Percentiles rank a stretch among this genome's conserved stretches.
Evolutionary conservation across 2,329 filamentous ascomycete genomes (phyloP).

Genomic region (Calycina herbarum): DNA sequence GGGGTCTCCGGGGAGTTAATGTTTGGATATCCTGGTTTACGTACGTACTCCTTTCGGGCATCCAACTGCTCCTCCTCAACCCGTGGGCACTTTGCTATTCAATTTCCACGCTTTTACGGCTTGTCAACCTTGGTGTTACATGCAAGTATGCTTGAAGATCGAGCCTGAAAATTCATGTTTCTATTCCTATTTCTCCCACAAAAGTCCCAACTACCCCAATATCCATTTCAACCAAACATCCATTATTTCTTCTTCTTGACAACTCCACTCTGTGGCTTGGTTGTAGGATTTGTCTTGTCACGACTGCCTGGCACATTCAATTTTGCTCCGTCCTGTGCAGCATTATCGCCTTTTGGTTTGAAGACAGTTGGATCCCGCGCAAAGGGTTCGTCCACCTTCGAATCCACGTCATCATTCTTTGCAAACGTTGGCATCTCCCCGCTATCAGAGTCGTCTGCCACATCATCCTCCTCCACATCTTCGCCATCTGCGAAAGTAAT

Average conservation of each 20-base stretch:
- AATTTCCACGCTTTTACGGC: too few relatives aligned
- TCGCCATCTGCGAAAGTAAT: not conserved
- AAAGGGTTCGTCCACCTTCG: not conserved
- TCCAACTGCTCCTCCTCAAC: too few relatives aligned
- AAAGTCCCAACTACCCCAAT: too few relatives aligned
- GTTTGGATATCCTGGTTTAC: too few relatives aligned
- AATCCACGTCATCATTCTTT: not conserved
- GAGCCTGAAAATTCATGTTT: too few relatives aligned
- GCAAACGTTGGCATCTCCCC: not conserved
- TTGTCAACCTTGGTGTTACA: too few relatives aligned
- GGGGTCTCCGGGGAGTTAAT: too few relatives aligned
- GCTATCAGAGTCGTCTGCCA: not conserved
- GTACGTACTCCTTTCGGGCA: too few relatives aligned
- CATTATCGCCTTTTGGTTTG: not conserved
- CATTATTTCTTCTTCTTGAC: not conserved
- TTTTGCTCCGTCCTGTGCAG: not conserved
- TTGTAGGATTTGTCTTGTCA: not conserved
- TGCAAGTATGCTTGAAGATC: too few relatives aligned
- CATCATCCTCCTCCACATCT: not conserved
- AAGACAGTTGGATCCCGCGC: not conserved
- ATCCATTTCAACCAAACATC: too few relatives aligned
- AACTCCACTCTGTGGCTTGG: not conserved
- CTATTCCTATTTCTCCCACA: too few relatives aligned
- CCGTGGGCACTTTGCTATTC: too few relatives aligned
- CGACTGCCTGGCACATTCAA: not conserved